These are phyloP conservation scores for Syzygium aqueum DNA, from an alignment of 345 rosid genomes.

Conservation along the genomic window DNA sequence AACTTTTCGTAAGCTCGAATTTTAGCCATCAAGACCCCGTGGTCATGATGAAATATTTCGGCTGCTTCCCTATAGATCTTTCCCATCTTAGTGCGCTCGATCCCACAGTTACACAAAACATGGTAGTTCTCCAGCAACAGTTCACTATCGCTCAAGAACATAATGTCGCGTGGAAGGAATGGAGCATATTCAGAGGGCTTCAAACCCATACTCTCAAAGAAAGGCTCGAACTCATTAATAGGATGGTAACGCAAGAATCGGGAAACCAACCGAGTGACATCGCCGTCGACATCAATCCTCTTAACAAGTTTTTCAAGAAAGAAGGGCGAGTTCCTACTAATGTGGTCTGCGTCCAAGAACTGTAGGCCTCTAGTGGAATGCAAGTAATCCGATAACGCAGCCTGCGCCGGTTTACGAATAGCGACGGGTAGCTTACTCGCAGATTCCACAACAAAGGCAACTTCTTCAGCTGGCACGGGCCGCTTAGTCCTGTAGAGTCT, in stretches of 20 bases:
- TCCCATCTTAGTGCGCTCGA: conserved; percentile 52
- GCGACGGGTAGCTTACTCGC: conserved; percentile 15
- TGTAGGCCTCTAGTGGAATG: conserved; percentile 47
- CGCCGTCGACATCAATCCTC: conserved; percentile 19
- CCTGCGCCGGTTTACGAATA: conserved; percentile 37
- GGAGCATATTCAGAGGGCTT: conserved; percentile 32
- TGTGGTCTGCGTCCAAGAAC: conserved; percentile 56
- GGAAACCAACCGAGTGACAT: conserved; percentile 23
- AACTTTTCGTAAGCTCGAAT: conserved; percentile 50
- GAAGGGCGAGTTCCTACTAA: conserved; percentile 54
- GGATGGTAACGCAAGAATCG: conserved; percentile 64
- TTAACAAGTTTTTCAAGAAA: conserved; percentile 35
- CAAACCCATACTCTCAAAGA: conserved; percentile 79
- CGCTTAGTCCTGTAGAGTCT: conserved; percentile 28
- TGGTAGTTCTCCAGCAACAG: conserved; percentile 50
- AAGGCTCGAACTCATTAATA: conserved; percentile 85
- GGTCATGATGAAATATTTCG: conserved; percentile 37
- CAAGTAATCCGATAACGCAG: conserved; percentile 66
- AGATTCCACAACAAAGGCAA: neutral
- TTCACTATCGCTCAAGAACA: conserved; percentile 56
- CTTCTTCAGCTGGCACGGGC: neutral
- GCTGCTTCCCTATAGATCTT: conserved; percentile 41
- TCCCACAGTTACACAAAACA: conserved; percentile 52
- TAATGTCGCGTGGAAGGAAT: conserved; percentile 40
- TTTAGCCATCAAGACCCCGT: conserved; percentile 36